These are phyloP conservation scores for Brassica hybrid DNA, from an alignment of 441 rosid species.

Conservation along the genomic window DNA sequence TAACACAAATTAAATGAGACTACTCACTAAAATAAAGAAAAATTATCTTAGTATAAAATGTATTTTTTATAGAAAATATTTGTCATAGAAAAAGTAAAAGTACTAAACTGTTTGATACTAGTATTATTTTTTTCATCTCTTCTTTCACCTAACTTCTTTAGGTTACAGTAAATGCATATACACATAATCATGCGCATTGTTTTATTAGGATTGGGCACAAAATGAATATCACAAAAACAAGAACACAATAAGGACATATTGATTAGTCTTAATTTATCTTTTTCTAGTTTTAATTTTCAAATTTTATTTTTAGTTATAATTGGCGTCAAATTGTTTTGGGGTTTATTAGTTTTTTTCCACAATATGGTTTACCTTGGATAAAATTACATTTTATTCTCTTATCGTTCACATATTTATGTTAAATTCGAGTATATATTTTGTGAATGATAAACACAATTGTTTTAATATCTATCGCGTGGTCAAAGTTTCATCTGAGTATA, in stretches of 20 bases:
- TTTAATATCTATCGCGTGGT: background rate
- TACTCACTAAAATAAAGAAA: slow-evolving; percentile 46
- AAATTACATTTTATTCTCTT: background rate
- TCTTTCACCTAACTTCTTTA: background rate
- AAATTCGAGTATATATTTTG: background rate
- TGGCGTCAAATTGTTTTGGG: background rate
- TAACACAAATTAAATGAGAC: slow-evolving; percentile 55
- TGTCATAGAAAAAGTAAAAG: background rate
- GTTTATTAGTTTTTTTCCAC: background rate
- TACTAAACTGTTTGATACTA: slow-evolving; percentile 2
- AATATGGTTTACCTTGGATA: background rate
- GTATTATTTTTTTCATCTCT: background rate
- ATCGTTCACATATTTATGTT: background rate
- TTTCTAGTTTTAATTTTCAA: background rate
- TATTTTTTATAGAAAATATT: background rate
- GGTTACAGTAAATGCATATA: slow-evolving; percentile 1
- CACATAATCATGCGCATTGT: background rate
- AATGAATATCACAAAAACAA: background rate
- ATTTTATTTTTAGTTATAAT: background rate
- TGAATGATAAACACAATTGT: background rate
- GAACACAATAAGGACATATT: background rate
- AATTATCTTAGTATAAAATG: too few species aligned
- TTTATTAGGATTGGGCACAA: background rate
- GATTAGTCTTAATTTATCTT: background rate
- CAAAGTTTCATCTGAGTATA: background rate